Conservation (phyloP, 176 grass and related monocot genomes). For the Phragmites australis region DNA sequence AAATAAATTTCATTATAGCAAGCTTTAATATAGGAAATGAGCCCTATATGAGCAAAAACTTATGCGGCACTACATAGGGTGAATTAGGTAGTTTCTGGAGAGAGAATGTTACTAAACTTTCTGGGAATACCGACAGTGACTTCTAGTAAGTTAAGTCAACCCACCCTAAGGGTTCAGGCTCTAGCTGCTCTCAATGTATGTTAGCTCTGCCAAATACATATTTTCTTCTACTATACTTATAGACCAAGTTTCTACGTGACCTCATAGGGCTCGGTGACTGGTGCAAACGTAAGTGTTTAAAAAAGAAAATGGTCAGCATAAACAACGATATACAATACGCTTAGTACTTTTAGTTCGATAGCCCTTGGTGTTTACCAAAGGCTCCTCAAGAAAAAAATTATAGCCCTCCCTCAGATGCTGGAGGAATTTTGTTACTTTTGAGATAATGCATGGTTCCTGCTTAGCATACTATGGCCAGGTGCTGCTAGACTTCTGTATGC, state of each 20-base stretch:
- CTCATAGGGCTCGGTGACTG: not conserved
- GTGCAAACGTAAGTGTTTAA: not conserved
- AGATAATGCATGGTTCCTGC: constrained; percentile 8
- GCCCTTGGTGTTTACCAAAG: too few relatives aligned
- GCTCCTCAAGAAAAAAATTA: too few relatives aligned
- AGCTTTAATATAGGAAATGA: not conserved
- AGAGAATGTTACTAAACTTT: not conserved
- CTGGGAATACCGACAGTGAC: not conserved
- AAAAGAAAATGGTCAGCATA: not conserved
- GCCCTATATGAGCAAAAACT: not conserved
- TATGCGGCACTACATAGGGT: not conserved
- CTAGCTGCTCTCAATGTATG: not conserved
- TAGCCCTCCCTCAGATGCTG: not conserved
- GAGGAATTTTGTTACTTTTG: not conserved
- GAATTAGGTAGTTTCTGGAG: not conserved
- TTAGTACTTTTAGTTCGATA: too few relatives aligned
- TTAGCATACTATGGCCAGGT: not conserved
- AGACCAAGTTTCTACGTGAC: constrained; percentile 10
- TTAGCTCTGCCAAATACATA: not conserved
- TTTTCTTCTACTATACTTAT: not conserved
- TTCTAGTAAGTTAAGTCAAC: not conserved
- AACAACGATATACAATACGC: not conserved
- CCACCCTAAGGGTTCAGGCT: not conserved
- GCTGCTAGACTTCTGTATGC: not conserved
- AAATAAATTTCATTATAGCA: not conserved